Conservation (phyloP, 768 basidiomycete species). For the Rhizopogon vinicolor region DNA sequence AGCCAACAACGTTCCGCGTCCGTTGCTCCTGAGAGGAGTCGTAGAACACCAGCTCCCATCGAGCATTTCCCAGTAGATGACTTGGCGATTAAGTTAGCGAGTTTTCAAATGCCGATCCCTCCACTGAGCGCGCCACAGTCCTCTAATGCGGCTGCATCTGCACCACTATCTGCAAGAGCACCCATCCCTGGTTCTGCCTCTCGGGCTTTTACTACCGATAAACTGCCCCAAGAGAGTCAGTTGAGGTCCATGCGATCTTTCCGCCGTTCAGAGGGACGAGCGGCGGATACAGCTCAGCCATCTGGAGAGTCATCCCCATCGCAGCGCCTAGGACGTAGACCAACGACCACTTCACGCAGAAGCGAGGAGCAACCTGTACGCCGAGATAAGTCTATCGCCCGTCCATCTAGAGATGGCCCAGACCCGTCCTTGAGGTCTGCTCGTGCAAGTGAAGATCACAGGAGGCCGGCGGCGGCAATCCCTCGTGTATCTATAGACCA, state of each 20-base stretch:
- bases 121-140: constrained; percentile 7
- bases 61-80: constrained; percentile 52
- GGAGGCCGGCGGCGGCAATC: constrained; percentile 14
- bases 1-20: constrained; percentile 29
- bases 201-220: constrained; percentile 18
- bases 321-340: constrained; percentile 30
- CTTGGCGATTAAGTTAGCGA: constrained; percentile 52
- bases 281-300: constrained; percentile 30
- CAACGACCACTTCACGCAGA: constrained; percentile 27
- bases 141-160: constrained; percentile 7
- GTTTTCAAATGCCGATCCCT: constrained; percentile 34
- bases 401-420: constrained; percentile 7
- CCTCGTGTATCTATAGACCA: constrained; percentile 19
- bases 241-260: constrained; percentile 59
- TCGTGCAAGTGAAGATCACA: constrained; percentile 23
- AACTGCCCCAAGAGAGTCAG: constrained; percentile 16
- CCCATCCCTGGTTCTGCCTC: constrained; percentile 11
- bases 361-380: constrained; percentile 2
- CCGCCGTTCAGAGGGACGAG: constrained; percentile 40
- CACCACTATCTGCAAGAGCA: constrained; percentile 9
- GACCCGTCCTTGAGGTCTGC: constrained; percentile 16
- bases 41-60: constrained; percentile 36
- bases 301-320: constrained; percentile 25
- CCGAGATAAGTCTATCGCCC: neutral
- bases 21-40: constrained; percentile 34